Conservation (phyloP, 1,284 basidiomycete genomes). For the Ceratobasidium sp. region DNA sequence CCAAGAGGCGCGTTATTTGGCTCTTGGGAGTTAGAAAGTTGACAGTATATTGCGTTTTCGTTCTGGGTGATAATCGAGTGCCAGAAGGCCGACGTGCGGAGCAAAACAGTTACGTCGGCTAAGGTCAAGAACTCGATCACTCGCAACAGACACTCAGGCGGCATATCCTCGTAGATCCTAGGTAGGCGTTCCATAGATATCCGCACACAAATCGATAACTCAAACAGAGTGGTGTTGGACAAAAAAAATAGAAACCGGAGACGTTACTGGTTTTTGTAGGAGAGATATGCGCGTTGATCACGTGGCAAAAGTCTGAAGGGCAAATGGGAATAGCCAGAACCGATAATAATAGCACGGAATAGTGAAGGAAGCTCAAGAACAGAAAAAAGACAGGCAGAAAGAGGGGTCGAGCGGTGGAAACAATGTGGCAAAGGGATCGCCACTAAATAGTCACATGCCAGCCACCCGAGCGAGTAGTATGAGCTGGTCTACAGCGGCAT, state of each 20-base stretch:
- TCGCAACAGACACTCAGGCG: conserved; percentile 18
- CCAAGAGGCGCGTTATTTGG: background rate
- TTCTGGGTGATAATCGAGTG: background rate
- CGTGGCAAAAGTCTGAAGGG: too few species aligned
- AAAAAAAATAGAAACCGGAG: background rate
- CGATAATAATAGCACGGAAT: too few species aligned
- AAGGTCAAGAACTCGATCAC: conserved; percentile 14
- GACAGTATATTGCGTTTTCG: background rate
- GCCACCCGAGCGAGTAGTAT: too few species aligned
- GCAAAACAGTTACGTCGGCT: background rate
- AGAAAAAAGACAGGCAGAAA: too few species aligned
- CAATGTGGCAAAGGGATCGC: too few species aligned
- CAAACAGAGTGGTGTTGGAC: background rate
- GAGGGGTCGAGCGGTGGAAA: too few species aligned
- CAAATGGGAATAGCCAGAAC: too few species aligned
- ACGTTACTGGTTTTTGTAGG: background rate
- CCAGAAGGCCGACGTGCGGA: conserved; percentile 8
- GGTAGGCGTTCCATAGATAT: background rate
- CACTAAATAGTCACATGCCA: too few species aligned
- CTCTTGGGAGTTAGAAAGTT: background rate
- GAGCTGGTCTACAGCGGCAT: too few species aligned
- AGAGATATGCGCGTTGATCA: too few species aligned
- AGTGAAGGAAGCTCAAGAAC: too few species aligned
- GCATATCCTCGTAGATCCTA: background rate
- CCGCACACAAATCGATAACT: background rate